Percentiles rank a stretch among this genome's conserved stretches.
Evolutionary conservation across 2,329 filamentous ascomycete genomes (phyloP).

Genomic region (Ophiostoma novo-ulmi): DNA sequence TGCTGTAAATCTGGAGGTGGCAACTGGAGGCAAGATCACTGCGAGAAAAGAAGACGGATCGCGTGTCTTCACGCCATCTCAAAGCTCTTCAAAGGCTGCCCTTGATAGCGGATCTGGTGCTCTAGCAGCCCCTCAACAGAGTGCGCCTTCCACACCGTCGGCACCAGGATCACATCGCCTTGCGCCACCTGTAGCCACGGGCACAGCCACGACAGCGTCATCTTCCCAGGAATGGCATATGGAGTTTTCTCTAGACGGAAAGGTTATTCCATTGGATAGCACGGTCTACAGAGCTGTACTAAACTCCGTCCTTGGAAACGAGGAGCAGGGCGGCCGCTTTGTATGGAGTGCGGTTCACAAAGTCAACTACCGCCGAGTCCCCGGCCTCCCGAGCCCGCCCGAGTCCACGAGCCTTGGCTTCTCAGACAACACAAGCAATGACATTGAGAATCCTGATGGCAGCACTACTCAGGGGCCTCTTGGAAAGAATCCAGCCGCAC

Average conservation of each 20-base stretch:
- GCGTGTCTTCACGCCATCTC: conserved; percentile 42
- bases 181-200: neutral
- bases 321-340: conserved; percentile 66
- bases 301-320: conserved; percentile 46
- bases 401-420: conserved; percentile 61
- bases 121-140: conserved; percentile 40
- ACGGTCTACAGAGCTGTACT: conserved; percentile 95
- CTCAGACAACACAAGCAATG: conserved; percentile 45
- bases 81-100: conserved; percentile 43
- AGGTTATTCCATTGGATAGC: conserved; percentile 80
- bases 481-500: conserved; percentile 74
- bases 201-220: conserved; percentile 46
- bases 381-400: conserved; percentile 67
- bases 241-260: conserved; percentile 82
- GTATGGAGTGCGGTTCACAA: conserved; percentile 89
- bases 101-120: conserved; percentile 32
- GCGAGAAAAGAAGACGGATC: conserved; percentile 90
- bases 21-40: conserved; percentile 78
- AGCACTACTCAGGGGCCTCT: conserved; percentile 65
- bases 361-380: conserved; percentile 83
- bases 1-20: conserved; percentile 87
- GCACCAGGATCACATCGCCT: conserved; percentile 57
- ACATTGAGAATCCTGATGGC: neutral
- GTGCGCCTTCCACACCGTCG: conserved; percentile 43
- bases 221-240: conserved; percentile 91